These are phyloP conservation scores for Tricholoma matsutake DNA, from an alignment of 768 basidiomycete species.

Conservation along the genomic window DNA sequence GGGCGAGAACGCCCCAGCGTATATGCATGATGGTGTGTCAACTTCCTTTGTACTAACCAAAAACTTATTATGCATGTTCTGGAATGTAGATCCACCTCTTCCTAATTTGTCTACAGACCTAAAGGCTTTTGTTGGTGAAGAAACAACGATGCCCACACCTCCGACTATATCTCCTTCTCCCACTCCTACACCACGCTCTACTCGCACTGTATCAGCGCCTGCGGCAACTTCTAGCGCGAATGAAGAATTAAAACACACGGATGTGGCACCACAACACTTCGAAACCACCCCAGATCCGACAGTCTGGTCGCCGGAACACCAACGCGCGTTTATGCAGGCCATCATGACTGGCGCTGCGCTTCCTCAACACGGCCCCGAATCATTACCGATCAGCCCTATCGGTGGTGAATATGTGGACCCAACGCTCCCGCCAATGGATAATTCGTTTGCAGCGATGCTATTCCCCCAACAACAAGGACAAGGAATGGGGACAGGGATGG, in stretches of 20 bases:
- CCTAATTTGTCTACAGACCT: conserved; percentile 30
- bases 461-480: conserved; percentile 21
- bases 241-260: not conserved
- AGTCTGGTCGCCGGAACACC: conserved; percentile 67
- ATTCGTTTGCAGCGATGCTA: conserved; percentile 48
- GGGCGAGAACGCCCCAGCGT: conserved; percentile 62
- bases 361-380: conserved; percentile 11
- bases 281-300: conserved; percentile 45
- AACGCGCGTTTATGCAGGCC: conserved; percentile 64
- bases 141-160: conserved; percentile 39
- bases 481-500: conserved; percentile 8
- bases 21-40: conserved; percentile 46
- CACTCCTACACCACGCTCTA: conserved; percentile 11
- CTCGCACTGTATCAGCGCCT: conserved; percentile 17
- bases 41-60: conserved; percentile 8
- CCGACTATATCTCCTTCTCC: conserved; percentile 25
- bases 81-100: conserved; percentile 35
- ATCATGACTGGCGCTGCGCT: conserved; percentile 41
- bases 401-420: conserved; percentile 21
- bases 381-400: conserved; percentile 11
- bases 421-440: conserved; percentile 32
- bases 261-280: conserved; percentile 16
- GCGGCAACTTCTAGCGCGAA: conserved; percentile 18
- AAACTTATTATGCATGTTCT: not conserved
- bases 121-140: conserved; percentile 45